Base-by-base conservation (phyloP, 2,329 filamentous ascomycete genomes). In the Aspergillus latus region DNA sequence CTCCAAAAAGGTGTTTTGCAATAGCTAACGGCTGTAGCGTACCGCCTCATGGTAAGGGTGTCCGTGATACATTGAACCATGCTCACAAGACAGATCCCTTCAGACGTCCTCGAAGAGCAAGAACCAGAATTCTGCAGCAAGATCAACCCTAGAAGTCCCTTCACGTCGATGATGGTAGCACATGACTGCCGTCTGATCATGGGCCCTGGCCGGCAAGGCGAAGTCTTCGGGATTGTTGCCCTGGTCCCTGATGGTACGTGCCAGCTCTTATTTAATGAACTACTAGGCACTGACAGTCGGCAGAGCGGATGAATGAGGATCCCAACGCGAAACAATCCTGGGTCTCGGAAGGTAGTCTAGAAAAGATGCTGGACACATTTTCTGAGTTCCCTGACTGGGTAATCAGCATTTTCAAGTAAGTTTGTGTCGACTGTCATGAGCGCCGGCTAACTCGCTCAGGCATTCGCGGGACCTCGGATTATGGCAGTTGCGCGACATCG, bases 91-190 rank as follows among this genome's bases (percentile, higher is more conserved):
- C 37, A 54, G 52, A 54, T 49, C 28, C 45, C 45, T 1, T 54
- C 44, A 5, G 52, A 49, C 5, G 7, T 34, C 26, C 52, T 54
- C 5, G 29, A 54, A 9, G 13, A 43, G 21, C 15, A 60, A 10
- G 62, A 62, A 21, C 50, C 51, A 2, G 59, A 60, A 0, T 67
- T 68, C 7, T 64, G 61, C 66, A 46, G 65, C 1, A 61, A 68
- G 3, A 68, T 78, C n/a, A 64, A 76, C 13, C 73, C 74, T n/a
- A 57, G 63, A 11, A 65, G 73, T 4, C 68, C 75, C 1, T 71
- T 69, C 49, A 80, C 78, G 2, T 76, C 75, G 1, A 80, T 80
- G 78, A 66, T 80, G 2, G 66, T 80, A 54, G 77, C 72, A 0
- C 73, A 78, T 30, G 68, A 75, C 29, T 65, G 70, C 16, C 67